Percentiles rank a stretch among this genome's conserved stretches.
phyloP scores from a whole-genome alignment of 139 green algal species.

The Chlorella sp. region DNA sequence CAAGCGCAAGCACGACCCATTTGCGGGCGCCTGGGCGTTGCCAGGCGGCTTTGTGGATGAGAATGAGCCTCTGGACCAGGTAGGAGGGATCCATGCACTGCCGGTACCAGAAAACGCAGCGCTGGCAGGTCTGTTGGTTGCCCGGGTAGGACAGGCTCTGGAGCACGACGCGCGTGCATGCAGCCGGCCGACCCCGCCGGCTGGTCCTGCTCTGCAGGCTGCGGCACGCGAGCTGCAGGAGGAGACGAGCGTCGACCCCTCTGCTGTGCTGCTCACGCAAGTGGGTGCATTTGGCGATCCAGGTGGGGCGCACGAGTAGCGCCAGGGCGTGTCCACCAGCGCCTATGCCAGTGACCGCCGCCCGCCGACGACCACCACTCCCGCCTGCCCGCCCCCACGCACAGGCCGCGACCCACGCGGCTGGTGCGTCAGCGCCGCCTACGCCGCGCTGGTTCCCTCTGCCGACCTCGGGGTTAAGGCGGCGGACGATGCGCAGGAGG shows the following conservation, averaged over 20 bases:
- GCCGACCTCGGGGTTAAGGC: constrained; percentile 64
- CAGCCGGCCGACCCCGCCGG: no score
- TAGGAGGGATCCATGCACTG: background rate
- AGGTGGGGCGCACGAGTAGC: no score
- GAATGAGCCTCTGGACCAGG: constrained; percentile 64
- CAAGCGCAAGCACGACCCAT: constrained; percentile 39
- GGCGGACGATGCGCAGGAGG: constrained; percentile 52
- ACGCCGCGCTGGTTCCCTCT: constrained; percentile 73
- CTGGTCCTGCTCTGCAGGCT: no score
- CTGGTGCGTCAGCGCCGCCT: constrained; percentile 83
- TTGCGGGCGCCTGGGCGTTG: constrained; percentile 72
- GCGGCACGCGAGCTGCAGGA: constrained; percentile 85
- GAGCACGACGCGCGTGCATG: no score
- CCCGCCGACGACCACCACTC: no score
- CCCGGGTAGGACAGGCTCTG: no score
- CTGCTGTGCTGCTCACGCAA: constrained; percentile 40
- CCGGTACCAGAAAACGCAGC: no score
- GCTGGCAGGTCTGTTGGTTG: no score
- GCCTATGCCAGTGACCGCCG: no score
- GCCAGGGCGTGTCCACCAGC: no score
- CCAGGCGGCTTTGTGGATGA: constrained; percentile 91
- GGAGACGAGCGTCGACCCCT: constrained; percentile 71
- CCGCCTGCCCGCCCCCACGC: no score
- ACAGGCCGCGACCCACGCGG: constrained; percentile 84
- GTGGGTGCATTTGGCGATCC: constrained; percentile 84